Conservation (phyloP, 805 yeast genomes). For the Saccharomycodes ludwigii region DNA sequence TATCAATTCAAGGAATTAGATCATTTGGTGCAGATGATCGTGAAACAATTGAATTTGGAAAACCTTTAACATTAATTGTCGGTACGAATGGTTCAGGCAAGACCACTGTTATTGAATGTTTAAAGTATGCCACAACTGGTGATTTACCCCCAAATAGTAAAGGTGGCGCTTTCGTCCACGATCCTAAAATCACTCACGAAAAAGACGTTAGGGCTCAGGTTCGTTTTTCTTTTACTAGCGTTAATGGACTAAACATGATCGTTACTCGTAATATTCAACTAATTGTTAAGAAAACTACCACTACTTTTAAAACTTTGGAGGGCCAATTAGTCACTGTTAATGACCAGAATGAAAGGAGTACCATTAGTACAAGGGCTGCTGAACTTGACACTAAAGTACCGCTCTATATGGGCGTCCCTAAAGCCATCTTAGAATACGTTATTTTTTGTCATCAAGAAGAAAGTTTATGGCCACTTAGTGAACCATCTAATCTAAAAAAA, state of each 20-base stretch:
- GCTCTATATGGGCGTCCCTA: constrained; percentile 72
- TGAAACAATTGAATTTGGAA: constrained; percentile 80
- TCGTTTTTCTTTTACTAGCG: constrained; percentile 69
- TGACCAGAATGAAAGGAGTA: constrained; percentile 52
- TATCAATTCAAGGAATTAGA: constrained; percentile 77
- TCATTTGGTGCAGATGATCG: constrained; percentile 79
- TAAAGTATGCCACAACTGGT: constrained; percentile 90
- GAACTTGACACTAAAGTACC: constrained; percentile 82
- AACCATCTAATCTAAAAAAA: constrained; percentile 79
- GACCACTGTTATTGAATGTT: constrained; percentile 89
- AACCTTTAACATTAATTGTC: constrained; percentile 84
- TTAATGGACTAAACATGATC: constrained; percentile 67
- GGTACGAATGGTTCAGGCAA: constrained; percentile 97
- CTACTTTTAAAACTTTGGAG: constrained; percentile 83
- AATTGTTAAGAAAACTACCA: constrained; percentile 42
- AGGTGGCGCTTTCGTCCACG: constrained; percentile 93
- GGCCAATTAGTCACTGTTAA: constrained; percentile 64
- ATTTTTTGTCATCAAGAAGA: constrained; percentile 98
- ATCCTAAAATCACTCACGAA: constrained; percentile 70
- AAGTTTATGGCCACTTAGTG: constrained; percentile 90
- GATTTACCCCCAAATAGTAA: constrained; percentile 90
- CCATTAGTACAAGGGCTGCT: constrained; percentile 68
- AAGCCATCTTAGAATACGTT: constrained; percentile 80
- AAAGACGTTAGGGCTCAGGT: constrained; percentile 81
- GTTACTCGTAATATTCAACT: constrained; percentile 78